Evolutionary conservation across 176 grass and related monocot genomes (phyloP), one percentile per base, ranked within the genome.

Genomic region (Rhynchospora pubera): DNA sequence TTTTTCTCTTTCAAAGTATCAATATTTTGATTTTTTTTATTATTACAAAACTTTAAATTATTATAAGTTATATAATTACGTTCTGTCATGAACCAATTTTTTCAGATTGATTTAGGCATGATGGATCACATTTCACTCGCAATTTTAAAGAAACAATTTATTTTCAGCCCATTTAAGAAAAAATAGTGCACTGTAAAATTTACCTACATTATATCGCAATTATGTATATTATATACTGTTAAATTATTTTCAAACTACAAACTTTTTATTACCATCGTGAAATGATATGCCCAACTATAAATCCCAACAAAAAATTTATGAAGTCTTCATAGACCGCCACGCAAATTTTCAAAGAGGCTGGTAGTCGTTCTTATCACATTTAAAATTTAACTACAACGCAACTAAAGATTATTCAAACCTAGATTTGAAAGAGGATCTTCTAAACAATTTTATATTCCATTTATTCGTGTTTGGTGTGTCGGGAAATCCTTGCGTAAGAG

Each of bases 341-440:
- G n/a, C 1, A 57, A 57, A 57, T 57, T 18, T 14, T 57, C 56
- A 63, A 28, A 63, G 0, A 62, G 9, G 23, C 21, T 62, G 59
- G 15, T 67, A n/a, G 16, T 67, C 65, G 32, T 72, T 48, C 7
- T 22, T 11, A 72, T 72, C 44, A 72, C 43, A 50, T 72, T 9
- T 72, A 22, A 71, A 71, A 18, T 47, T 42, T 42, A 18, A 70
- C 42, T 70, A 3, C n/a, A 8, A 39, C 7, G 16, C 67, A 47
- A 47, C 43, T 5, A 71, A 23, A 48, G 19, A 14, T 72, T 51
- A 73, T 51, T 73, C 3, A 73, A 73, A 73, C 45, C 45, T 14
- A 48, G 69, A 51, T 73, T 50, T 73, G 69, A 50, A 50, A 51
- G 69, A 50, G 69, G 13, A 73, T 73, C 45, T 73, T 73, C n/a